Conservation (phyloP, 1,284 basidiomycete genomes). For the Xerocomus nothofagi region DNA sequence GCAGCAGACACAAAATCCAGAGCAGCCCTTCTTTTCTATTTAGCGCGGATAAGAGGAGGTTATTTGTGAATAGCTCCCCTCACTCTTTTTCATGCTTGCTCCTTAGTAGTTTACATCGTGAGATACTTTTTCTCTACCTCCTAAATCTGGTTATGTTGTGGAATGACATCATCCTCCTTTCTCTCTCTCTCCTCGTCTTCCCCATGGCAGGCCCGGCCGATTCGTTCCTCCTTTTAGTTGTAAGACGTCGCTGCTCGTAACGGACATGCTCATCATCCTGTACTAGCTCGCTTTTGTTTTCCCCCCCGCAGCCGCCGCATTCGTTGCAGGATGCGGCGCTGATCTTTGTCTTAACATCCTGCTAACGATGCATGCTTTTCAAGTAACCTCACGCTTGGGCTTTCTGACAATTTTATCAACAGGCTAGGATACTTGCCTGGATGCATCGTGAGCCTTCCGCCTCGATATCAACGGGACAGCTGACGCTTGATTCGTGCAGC, state of each 20-base stretch:
- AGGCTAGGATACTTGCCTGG: conserved; percentile 77
- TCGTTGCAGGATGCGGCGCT: conserved; percentile 66
- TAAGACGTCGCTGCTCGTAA: no score
- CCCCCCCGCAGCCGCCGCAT: conserved; percentile 56
- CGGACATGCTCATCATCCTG: background rate
- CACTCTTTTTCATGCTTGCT: conserved; percentile 25
- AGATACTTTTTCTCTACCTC: conserved; percentile 2
- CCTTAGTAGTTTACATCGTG: no score
- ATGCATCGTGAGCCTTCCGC: conserved; percentile 49
- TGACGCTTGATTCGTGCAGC: conserved; percentile 28
- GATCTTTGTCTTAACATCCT: conserved; percentile 70
- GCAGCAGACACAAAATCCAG: conserved; percentile 56
- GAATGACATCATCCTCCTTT: conserved; percentile 28
- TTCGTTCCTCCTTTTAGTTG: conserved; percentile 19
- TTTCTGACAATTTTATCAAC: background rate
- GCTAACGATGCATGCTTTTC: conserved; percentile 55
- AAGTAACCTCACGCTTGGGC: fast-evolving
- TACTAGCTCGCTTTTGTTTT: conserved; percentile 68
- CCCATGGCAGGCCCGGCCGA: conserved; percentile 27
- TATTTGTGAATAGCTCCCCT: conserved; percentile 17
- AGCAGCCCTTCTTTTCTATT: conserved; percentile 86
- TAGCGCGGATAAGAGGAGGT: conserved; percentile 28
- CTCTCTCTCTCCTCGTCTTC: background rate
- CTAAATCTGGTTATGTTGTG: conserved; percentile 18
- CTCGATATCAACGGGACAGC: background rate